A percentile compares a stretch with the other conserved stretches of the same genome.
Evolutionary conservation across 305 asterid species (phyloP).

Genomic region (Lippia alba): DNA sequence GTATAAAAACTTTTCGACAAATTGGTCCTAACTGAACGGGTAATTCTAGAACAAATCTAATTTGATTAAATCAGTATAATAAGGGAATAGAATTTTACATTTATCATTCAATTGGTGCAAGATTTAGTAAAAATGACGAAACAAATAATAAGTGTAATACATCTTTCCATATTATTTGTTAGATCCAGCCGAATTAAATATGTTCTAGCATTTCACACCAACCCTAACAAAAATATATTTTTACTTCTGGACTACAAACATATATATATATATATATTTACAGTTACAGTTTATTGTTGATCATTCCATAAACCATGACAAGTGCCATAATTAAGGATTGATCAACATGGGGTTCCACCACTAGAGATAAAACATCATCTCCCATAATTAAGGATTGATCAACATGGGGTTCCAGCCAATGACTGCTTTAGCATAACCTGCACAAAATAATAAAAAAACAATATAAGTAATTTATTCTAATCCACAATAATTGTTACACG

Average conservation of each 20-base stretch:
- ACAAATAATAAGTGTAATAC: too few relatives aligned
- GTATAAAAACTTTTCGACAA: neutral
- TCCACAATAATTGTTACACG: too few relatives aligned
- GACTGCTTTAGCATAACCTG: constrained; percentile 56
- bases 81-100: too few relatives aligned
- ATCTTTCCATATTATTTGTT: too few relatives aligned
- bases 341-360: constrained; percentile 60
- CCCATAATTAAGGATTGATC: constrained; percentile 63
- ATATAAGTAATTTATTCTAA: too few relatives aligned
- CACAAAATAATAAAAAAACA: constrained; percentile 14
- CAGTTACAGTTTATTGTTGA: constrained; percentile 50
- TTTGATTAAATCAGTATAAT: too few relatives aligned
- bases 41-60: too few relatives aligned
- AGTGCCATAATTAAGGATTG: constrained; percentile 62
- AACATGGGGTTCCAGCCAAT: constrained; percentile 48
- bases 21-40: too few relatives aligned
- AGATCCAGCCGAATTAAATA: too few relatives aligned
- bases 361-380: constrained; percentile 61
- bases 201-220: neutral
- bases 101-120: too few relatives aligned
- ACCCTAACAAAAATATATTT: neutral
- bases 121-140: too few relatives aligned
- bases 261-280: too few relatives aligned
- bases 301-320: constrained; percentile 54
- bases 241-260: neutral